Percentiles rank a stretch among this genome's conserved stretches.
These are phyloP conservation scores for Odontarrhena argentea DNA, from an alignment of 345 rosid genomes.

Conservation along the genomic window DNA sequence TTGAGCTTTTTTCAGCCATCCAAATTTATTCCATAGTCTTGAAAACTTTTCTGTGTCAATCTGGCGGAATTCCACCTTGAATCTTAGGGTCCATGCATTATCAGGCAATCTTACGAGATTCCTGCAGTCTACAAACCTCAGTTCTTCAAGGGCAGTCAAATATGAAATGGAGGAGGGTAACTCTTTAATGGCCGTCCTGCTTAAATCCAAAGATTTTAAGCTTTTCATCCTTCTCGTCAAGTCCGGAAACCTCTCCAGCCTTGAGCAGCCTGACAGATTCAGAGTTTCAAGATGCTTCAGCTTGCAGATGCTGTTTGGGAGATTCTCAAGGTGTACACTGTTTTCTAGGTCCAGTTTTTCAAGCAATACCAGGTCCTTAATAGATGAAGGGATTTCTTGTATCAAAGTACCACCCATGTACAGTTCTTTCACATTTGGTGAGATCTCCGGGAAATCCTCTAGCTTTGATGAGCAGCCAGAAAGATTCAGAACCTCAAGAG, in stretches of 20 bases:
- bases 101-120: constrained; percentile 32
- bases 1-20: constrained; percentile 30
- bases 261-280: constrained; percentile 39
- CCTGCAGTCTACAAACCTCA: constrained; percentile 13
- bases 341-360: constrained; percentile 37
- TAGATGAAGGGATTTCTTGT: constrained; percentile 32
- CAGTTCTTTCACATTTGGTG: constrained; percentile 34
- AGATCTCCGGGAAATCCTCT: constrained; percentile 29
- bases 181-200: constrained; percentile 27
- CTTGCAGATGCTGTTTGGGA: constrained; percentile 36
- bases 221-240: constrained; percentile 35
- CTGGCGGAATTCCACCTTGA: constrained; percentile 32
- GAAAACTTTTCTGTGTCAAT: constrained; percentile 37
- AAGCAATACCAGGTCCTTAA: constrained; percentile 31
- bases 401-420: constrained; percentile 35
- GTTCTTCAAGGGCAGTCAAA: constrained; percentile 37
- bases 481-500: constrained; percentile 36
- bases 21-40: constrained; percentile 29
- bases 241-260: constrained; percentile 20
- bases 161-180: constrained; percentile 15
- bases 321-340: constrained; percentile 5
- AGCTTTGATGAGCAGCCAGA: constrained; percentile 30
- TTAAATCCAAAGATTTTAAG: constrained; percentile 33
- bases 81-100: constrained; percentile 28
- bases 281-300: constrained; percentile 37